Evolutionary conservation across 2,329 filamentous ascomycete species (phyloP), one percentile per base, ranked within the genome.

Genomic region (Coniosporium tulheliwenetii): DNA sequence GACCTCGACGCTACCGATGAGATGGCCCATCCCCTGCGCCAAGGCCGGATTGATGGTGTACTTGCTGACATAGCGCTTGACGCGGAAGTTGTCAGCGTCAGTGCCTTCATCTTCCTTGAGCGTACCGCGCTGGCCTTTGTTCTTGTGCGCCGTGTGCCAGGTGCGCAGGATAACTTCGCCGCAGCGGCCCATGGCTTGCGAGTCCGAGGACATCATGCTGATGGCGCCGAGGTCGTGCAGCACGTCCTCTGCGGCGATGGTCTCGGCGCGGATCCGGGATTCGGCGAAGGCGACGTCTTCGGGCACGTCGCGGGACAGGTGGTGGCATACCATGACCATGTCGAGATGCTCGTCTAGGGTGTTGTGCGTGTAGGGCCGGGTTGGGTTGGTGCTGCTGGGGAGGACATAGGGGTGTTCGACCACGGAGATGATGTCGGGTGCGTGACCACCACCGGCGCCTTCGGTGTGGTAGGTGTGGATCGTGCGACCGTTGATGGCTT

Each of bases 311-410:
- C 84, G 85, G 40, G 79, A 86, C 8, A 96, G 68, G 55, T 96
- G 89, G 60, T 96, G 89, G 67, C 89, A 96, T 32, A 94, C 85
- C 89, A 95, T 95, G 37, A 95, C 67, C 89, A 96, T 96, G 64
- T 96, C 89, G 10, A 95, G 74, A 62, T 96, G 89, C 62, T 96
- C 89, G 55, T 95, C 89, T 0, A 96, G 73, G 0, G 89, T 96
- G 65, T 96, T 95, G 48, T 72, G 70, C 1, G 89, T 96, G 61
- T 79, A 95, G 0, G 89, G 89, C 2, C 87, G 71, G 1, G 89
- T 96, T 0, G 89, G 89, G 58, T 94, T 96, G 0, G 89, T 96
- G 37, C 81, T 89, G 5, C 80, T 85, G 0, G 89, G 89, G 1
- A 96, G 73, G 2, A 96, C 86, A 55, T 96, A 91, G 38, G 75